Evolutionary conservation across 2,329 filamentous ascomycete genomes (phyloP).

Genomic region (Diaporthe caulivora): DNA sequence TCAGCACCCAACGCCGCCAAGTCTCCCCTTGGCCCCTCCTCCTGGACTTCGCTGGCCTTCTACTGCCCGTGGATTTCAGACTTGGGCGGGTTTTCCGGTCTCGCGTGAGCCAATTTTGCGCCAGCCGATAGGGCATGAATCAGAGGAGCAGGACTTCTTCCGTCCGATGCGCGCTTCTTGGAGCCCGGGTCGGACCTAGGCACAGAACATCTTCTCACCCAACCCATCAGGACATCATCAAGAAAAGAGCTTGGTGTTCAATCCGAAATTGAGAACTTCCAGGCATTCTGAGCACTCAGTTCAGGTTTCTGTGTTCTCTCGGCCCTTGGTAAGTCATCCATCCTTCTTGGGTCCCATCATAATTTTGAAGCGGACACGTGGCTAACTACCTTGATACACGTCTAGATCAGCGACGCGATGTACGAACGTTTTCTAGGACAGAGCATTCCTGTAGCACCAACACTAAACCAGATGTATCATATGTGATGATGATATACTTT

Average conservation of each 20-base stretch:
- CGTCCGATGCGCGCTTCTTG: not conserved
- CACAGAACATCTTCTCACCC: not conserved
- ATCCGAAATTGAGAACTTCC: not conserved
- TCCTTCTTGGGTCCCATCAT: too few relatives aligned
- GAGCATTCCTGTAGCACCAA: not conserved
- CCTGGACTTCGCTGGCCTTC: not conserved
- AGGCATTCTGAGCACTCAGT: too few relatives aligned
- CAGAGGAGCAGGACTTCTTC: not conserved
- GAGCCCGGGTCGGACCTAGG: not conserved
- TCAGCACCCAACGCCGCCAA: not conserved
- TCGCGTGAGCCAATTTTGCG: not conserved
- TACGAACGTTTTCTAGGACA: not conserved
- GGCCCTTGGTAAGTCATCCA: not conserved
- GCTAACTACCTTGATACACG: not conserved
- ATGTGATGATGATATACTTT: rapidly evolving
- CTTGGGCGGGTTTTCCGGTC: not conserved
- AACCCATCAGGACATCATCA: not conserved
- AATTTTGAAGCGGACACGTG: not conserved
- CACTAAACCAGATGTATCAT: too few relatives aligned
- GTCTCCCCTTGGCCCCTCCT: not conserved
- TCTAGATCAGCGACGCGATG: not conserved
- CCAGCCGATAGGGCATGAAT: too few relatives aligned
- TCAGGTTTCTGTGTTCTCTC: not conserved
- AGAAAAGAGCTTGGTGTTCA: not conserved
- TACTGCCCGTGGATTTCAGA: not conserved